Conservation (phyloP, 352 stramenopile genomes). For the Phytophthora brassicae region DNA sequence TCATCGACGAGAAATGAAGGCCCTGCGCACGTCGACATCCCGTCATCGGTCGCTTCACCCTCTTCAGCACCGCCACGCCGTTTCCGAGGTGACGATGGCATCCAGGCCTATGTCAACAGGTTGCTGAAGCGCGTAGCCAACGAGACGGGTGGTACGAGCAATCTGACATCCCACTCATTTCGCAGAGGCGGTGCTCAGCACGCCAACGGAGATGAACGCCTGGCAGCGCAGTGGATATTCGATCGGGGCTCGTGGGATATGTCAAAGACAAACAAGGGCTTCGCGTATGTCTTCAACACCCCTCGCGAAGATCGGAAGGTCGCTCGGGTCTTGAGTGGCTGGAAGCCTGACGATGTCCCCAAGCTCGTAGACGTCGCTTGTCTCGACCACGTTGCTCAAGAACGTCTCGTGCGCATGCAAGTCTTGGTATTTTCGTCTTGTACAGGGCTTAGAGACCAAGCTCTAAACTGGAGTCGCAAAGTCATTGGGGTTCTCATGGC, state of each 20-base stretch:
- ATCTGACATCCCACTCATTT: slow-evolving; percentile 32
- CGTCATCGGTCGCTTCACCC: too few species aligned
- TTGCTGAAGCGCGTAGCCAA: slow-evolving; percentile 14
- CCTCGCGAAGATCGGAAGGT: slow-evolving; percentile 12
- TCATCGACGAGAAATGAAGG: too few species aligned
- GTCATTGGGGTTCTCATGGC: slow-evolving; percentile 11
- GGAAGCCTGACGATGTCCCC: too few species aligned
- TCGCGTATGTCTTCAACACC: slow-evolving; percentile 1
- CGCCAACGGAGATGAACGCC: slow-evolving; percentile 3
- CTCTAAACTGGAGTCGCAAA: slow-evolving; percentile 16
- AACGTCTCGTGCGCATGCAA: not conserved
- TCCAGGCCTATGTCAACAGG: too few species aligned
- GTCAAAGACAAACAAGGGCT: slow-evolving; percentile 22
- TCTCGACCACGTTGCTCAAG: slow-evolving; percentile 5
- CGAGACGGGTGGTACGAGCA: slow-evolving; percentile 1
- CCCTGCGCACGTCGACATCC: too few species aligned
- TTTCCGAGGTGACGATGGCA: not conserved
- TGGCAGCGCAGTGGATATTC: slow-evolving; percentile 4
- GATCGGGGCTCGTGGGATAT: slow-evolving; percentile 24
- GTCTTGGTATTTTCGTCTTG: slow-evolving; percentile 8
- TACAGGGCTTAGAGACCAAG: not conserved
- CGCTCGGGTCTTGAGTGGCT: not conserved
- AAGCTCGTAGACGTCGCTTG: not conserved
- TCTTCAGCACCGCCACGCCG: too few species aligned
- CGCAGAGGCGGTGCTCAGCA: slow-evolving; percentile 28